Evolutionary conservation across 164 flowering plant genomes (phyloP), one percentile per base, ranked within the genome.

Genomic region (Sedum album): DNA sequence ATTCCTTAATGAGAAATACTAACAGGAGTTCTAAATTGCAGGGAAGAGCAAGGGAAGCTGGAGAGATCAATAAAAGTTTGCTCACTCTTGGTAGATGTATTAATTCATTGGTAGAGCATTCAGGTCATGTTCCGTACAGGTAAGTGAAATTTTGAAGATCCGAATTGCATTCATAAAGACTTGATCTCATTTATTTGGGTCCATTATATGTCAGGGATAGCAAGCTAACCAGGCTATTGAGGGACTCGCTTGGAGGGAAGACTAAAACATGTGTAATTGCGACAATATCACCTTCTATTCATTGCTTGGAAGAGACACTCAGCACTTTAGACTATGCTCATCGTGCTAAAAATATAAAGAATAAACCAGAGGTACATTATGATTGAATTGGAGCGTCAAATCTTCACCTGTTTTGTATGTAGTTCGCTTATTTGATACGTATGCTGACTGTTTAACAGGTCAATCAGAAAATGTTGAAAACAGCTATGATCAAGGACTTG

Each of bases 31-130:
- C 23, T 30, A 68, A n/a, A 66, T 71, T 79, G 69, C 82, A 88
- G 93, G n/a, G n/a, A n/a, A 75, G 94, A 75, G 94, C 94, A 46
- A 82, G 94, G 82, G 91, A 88, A 82, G 94, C 94, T 61, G 91
- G 94, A 41, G 94, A 88, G 82, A 88, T 88, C n/a, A 88, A 86
- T 73, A 88, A 88, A 75, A 88, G 94, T 76, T 82, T 88, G 79
- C 86, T 88, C 25, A 88, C 94, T 42, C 91, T 88, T 70, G 94
- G 94, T 48, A 83, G 91, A 39, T 88, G 84, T 28, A 88, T 88
- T 55, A 88, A 86, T 79, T 78, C 91, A 31, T 79, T 88, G 20
- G 94, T 88, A 66, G 91, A 88, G 73, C 89, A 86, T 68, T 84
- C 89, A 66, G 89, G 89, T 57, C 94, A 86, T 77, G 69, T 88